Percentiles rank a stretch among this genome's conserved stretches.
Conservation (phyloP, 2,329 filamentous ascomycete genomes). For the Pyricularia grisea region DNA sequence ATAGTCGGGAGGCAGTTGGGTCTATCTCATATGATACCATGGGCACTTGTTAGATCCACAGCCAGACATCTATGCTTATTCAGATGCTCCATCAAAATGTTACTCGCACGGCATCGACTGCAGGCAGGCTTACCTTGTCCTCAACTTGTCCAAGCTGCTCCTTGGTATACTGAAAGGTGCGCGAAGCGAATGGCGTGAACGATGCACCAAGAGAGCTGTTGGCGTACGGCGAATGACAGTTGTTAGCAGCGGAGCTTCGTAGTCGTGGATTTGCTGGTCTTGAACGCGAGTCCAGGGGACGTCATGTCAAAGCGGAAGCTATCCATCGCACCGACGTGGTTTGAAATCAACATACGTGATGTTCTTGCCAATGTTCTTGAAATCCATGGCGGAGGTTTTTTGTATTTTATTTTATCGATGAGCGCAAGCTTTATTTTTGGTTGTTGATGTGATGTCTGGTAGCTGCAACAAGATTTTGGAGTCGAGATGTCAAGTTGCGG, state of each 20-base stretch:
- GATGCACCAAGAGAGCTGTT: constrained; percentile 57
- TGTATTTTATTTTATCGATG: neutral
- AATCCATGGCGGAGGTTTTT: constrained; percentile 36
- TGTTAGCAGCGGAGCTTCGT: neutral
- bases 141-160: constrained; percentile 93
- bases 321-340: neutral
- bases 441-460: neutral
- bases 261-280: neutral
- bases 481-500: neutral
- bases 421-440: neutral
- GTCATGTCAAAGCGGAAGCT: neutral
- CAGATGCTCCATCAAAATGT: neutral
- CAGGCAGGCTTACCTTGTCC: constrained; percentile 59
- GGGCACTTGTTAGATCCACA: neutral
- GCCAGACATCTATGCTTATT: constrained; percentile 6
- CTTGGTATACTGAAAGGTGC: constrained; percentile 95
- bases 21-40: constrained; percentile 40
- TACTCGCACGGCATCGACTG: neutral
- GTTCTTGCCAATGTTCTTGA: constrained; percentile 48
- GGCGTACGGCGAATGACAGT: constrained; percentile 10
- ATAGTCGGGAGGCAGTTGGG: constrained; percentile 93
- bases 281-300: neutral
- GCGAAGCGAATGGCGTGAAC: constrained; percentile 85
- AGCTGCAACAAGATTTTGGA: neutral
- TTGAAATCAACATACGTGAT: constrained; percentile 32